These are phyloP conservation scores for Entonaema liquescens DNA, from an alignment of 495 filamentous ascomycete genomes.

Conservation along the genomic window DNA sequence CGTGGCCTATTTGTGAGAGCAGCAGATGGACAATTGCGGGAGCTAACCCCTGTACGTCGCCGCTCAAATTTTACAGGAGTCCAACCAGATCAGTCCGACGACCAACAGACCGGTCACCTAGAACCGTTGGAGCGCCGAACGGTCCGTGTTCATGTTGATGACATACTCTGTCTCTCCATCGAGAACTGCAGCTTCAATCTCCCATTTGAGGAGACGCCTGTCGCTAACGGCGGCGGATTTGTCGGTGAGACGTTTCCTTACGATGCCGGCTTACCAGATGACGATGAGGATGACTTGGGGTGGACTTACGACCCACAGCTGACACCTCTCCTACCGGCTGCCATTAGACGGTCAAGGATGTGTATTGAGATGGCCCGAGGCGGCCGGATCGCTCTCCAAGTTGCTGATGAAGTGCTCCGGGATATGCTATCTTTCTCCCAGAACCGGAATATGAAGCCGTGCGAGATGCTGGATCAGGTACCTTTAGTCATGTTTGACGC, in stretches of 20 bases:
- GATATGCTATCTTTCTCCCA: neutral
- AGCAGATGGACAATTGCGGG: slow-evolving; percentile 29
- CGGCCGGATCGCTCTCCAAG: neutral
- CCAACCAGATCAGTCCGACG: neutral
- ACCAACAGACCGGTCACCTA: neutral
- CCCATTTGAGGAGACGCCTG: slow-evolving; percentile 32
- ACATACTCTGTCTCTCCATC: slow-evolving; percentile 39
- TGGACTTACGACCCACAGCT: slow-evolving; percentile 45
- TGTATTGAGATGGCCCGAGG: slow-evolving; percentile 29
- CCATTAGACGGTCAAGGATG: slow-evolving; percentile 17
- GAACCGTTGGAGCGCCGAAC: slow-evolving; percentile 31
- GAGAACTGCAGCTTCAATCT: slow-evolving; percentile 48
- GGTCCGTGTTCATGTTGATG: slow-evolving; percentile 24
- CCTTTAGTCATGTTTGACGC: slow-evolving; percentile 39
- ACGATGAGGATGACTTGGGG: slow-evolving; percentile 22
- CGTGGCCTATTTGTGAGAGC: slow-evolving; percentile 40
- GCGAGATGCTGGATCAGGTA: neutral
- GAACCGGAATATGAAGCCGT: neutral
- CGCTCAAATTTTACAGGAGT: neutral
- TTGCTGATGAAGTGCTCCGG: neutral
- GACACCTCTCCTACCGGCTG: slow-evolving; percentile 9
- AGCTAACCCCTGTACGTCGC: neutral
- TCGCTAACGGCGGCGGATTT: neutral
- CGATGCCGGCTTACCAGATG: neutral
- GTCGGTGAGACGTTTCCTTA: too few species aligned